phyloP scores from a whole-genome alignment of 1,284 basidiomycete genomes.

The Ceratobasidium papillatum region DNA sequence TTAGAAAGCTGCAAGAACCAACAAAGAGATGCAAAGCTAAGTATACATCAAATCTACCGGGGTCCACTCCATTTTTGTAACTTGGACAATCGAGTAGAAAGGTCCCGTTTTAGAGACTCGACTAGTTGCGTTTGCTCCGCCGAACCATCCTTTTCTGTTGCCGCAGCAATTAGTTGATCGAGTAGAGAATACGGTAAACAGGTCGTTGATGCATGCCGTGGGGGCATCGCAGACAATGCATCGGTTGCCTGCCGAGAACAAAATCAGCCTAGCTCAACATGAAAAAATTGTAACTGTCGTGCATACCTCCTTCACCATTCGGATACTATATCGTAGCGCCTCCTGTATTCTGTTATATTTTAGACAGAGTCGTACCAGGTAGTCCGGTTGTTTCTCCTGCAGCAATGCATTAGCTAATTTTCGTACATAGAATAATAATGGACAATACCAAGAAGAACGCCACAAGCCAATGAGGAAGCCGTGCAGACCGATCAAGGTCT shows the following conservation, averaged over 20 bases:
- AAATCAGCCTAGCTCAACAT: constrained; percentile 38
- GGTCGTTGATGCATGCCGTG: constrained; percentile 66
- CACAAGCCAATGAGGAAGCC: constrained; percentile 85
- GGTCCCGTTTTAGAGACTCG: constrained; percentile 35
- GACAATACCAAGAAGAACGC: constrained; percentile 71
- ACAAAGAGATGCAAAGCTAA: not conserved
- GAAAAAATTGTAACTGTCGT: constrained; percentile 48
- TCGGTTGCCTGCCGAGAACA: constrained; percentile 61
- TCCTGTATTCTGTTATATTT: constrained; percentile 81
- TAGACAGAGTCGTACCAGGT: constrained; percentile 77
- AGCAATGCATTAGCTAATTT: constrained; percentile 47
- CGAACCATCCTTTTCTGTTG: constrained; percentile 63
- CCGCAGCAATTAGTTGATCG: constrained; percentile 82
- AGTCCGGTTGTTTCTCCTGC: constrained; percentile 77
- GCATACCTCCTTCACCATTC: constrained; percentile 79
- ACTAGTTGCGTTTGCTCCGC: constrained; percentile 47
- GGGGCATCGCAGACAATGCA: constrained; percentile 63
- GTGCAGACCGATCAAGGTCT: constrained; percentile 65
- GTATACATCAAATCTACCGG: not conserved
- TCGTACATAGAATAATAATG: not conserved
- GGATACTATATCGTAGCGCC: constrained; percentile 76
- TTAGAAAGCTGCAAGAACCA: constrained; percentile 2
- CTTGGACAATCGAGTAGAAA: constrained; percentile 37
- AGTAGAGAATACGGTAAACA: constrained; percentile 88
- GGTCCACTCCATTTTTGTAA: constrained; percentile 39